Evolutionary conservation across 2,329 filamentous ascomycete species (phyloP).

Genomic region (Stemphylium beticola): DNA sequence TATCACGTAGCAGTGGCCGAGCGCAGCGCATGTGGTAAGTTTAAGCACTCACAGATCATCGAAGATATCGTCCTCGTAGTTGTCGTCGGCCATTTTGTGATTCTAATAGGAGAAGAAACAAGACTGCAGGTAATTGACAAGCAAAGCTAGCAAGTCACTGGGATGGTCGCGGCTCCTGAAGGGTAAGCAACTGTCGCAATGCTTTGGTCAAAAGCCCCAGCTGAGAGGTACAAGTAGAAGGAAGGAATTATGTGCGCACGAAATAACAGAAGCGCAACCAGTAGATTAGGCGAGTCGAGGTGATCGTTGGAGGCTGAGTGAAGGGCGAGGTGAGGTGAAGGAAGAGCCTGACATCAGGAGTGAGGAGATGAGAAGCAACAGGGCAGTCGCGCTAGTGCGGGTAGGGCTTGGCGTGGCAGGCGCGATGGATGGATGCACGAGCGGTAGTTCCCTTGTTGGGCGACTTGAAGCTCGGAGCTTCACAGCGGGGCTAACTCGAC

Average conservation of each 20-base stretch:
- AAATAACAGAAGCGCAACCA: background rate
- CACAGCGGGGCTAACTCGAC: conserved; percentile 23
- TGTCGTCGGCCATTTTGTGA: conserved; percentile 75
- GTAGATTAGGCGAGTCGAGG: background rate
- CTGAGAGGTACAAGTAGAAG: background rate
- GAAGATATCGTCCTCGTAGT: conserved; percentile 92
- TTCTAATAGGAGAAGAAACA: background rate
- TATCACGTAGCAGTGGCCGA: background rate
- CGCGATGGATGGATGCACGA: conserved; percentile 12
- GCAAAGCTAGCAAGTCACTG: background rate
- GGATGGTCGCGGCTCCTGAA: background rate
- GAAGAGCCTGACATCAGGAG: conserved; percentile 31
- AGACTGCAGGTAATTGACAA: background rate
- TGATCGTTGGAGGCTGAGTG: background rate
- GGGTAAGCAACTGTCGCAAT: background rate
- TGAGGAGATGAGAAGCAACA: conserved; percentile 30
- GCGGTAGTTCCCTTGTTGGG: conserved; percentile 10
- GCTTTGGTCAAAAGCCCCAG: background rate
- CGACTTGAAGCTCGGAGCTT: conserved; percentile 16
- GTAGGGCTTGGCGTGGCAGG: conserved; percentile 29
- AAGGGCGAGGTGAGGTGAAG: conserved; percentile 8
- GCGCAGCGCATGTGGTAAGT: background rate
- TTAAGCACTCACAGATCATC: conserved; percentile 79
- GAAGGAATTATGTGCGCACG: background rate
- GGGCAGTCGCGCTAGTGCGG: conserved; percentile 12